Conservation (phyloP, 305 asterid species). For the Solanum hybrid region DNA sequence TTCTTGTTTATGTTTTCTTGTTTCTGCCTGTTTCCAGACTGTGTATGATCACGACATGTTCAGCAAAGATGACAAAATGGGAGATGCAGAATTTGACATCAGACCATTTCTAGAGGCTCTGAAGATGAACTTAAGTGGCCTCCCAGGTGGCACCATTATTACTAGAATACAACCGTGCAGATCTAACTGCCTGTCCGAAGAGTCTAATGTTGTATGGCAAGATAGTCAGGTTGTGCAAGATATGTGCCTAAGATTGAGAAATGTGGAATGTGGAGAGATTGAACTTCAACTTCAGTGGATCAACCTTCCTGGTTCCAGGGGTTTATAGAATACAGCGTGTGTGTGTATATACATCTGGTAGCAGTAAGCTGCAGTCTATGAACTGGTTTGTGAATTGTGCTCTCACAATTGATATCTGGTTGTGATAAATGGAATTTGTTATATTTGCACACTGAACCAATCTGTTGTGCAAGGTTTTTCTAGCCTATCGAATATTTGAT, state of each 20-base stretch:
- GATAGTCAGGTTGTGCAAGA: slow-evolving; percentile 60
- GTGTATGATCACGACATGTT: slow-evolving; percentile 85
- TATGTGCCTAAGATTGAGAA: slow-evolving; percentile 62
- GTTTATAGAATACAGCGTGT: slow-evolving; percentile 15
- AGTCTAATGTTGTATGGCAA: slow-evolving; percentile 47
- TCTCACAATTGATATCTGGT: neutral
- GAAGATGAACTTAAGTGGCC: slow-evolving; percentile 30
- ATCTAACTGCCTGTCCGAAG: slow-evolving; percentile 66
- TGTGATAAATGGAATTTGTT: neutral
- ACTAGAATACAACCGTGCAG: slow-evolving; percentile 41
- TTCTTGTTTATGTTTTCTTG: neutral
- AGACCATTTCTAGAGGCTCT: slow-evolving; percentile 51
- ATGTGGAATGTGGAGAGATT: slow-evolving; percentile 86
- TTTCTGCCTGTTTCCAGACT: slow-evolving; percentile 31
- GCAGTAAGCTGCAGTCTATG: neutral
- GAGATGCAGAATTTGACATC: slow-evolving; percentile 68
- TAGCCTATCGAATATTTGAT: neutral
- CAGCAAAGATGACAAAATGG: slow-evolving; percentile 87
- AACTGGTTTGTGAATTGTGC: neutral
- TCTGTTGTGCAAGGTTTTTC: slow-evolving; percentile 6
- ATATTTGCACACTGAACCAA: neutral
- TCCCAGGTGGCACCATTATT: slow-evolving; percentile 58
- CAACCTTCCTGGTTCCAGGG: slow-evolving; percentile 54
- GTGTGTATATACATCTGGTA: neutral
- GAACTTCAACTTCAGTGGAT: slow-evolving; percentile 82